Evolutionary conservation across 805 yeast genomes (phyloP), one percentile per base, ranked within the genome.

Genomic region (Lipomyces starkeyi): DNA sequence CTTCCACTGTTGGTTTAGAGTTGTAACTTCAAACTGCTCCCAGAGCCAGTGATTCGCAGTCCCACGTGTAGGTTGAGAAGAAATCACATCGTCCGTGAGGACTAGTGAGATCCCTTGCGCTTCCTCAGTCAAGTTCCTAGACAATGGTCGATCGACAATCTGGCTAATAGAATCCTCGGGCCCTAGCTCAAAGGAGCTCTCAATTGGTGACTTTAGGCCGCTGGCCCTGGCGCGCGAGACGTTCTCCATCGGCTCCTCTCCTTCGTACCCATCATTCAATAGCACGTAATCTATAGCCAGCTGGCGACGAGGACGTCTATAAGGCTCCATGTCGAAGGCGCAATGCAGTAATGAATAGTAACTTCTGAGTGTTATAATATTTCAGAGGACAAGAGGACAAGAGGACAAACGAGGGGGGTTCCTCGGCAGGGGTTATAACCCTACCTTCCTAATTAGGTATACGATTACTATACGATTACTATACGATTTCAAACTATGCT

Each of bases 181-280:
- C 2, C 49, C 49, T 52, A 52, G 56, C 56, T 52, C 56, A 52
- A 52, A 27, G 32, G 56, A 52, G 56, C 14, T 22, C 56, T 52
- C 56, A 52, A 52, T 20, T 22, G 56, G 27, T 52, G 56, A 22
- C 56, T 52, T 0, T 52, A 3, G n/a, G 56, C 56, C 56, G 17
- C 56, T 52, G 56, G 27, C 56, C 7, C 56, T 52, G 56, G 27
- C 32, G 56, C 1, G 56, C 56, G 56, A 52, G 32, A 22, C 56
- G 1, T 52, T 52, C 56, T 52, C 32, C 56, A 52, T 1, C 56
- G 56, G 56, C 56, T 52, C 56, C 4, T 52, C 32, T 52, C 56
- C 56, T 52, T 52, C 56, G 56, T 22, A 52, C 56, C 56, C 56
- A 52, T 52, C 56, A 52, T 52, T 52, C 56, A 52, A 52, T 52